phyloP scores from a whole-genome alignment of 768 basidiomycete genomes.

The Kwoniella shandongensis region DNA sequence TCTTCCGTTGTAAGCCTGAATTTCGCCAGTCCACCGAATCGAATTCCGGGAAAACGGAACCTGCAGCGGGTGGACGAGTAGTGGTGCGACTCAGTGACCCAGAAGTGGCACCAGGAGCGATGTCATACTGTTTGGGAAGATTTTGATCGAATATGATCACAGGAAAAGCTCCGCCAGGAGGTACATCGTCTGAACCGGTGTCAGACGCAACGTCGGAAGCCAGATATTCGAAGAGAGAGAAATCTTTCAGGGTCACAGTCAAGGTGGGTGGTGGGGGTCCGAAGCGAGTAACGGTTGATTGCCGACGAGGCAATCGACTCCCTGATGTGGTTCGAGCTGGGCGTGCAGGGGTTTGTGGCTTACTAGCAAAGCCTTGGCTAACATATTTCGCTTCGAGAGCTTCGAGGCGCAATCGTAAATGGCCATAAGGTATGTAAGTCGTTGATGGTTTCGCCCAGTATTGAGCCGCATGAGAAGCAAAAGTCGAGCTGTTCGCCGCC shows the following conservation, averaged over 20 bases:
- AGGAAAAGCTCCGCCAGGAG: conserved; percentile 56
- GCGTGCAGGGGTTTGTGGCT: neutral
- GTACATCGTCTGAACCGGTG: conserved; percentile 19
- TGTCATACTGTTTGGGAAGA: conserved; percentile 63
- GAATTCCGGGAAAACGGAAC: conserved; percentile 41
- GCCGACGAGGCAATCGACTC: conserved; percentile 3
- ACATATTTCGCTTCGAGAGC: conserved; percentile 21
- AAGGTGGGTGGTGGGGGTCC: conserved; percentile 16
- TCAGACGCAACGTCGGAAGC: conserved; percentile 18
- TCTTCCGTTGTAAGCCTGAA: conserved; percentile 28
- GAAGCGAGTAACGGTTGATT: conserved; percentile 11
- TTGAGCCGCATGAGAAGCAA: conserved; percentile 1
- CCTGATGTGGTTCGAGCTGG: conserved; percentile 7
- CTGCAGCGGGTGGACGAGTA: neutral
- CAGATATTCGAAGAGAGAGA: conserved; percentile 47
- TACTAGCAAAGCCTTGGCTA: conserved; percentile 13
- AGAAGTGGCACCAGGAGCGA: conserved; percentile 8
- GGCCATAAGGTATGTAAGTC: conserved; percentile 35
- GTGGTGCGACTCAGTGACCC: neutral
- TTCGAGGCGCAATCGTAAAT: conserved; percentile 39
- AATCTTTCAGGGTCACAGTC: conserved; percentile 24
- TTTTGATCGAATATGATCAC: conserved; percentile 73
- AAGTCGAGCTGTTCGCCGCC: neutral
- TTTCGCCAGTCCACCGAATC: conserved; percentile 47
- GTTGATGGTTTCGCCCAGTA: conserved; percentile 41